Base-by-base conservation (phyloP, 768 basidiomycete species). In the Kwoniella dejecticola region DNA sequence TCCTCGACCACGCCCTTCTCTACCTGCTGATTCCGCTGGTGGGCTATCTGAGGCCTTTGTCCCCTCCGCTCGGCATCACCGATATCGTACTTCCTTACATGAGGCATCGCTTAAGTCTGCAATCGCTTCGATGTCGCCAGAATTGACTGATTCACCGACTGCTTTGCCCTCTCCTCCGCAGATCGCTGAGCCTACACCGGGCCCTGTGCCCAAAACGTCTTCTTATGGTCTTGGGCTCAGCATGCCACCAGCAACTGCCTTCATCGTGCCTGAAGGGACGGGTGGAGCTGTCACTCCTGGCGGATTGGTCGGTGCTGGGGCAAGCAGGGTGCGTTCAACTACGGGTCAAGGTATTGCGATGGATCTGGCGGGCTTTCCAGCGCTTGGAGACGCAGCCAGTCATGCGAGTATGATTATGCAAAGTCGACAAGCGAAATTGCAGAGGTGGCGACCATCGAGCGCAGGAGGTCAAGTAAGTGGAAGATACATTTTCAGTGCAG, bases 371-470 rank as follows among this genome's bases (percentile, higher is more conserved):
- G 73, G 71, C 6, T 57, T 70, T 29, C 42, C 55, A 1, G 31
- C 26, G 11, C 27, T 69, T 17, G 69, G 71, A 21, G 76, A 77
- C 52, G 76, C 76, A 12, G 71, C 74, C 1, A 64, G 69, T 59
- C 76, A 77, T 42, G 79, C 77, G 2, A 75, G 72, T 58, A 78
- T 80, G 72, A 81, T 81, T 66, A 68, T 81, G 69, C 77, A 80
- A 53, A 78, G 74, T 26, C 67, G 81, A n/a, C 75, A 76, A 46
- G 81, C 81, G 38, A 81, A 81, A 63, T 61, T 81, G 63, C 76
- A 79, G 52, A 75, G 79, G 44, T 81, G 81, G 81, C 69, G 77
- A 62, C 69, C 75, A 0, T 63, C 44, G 4, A 66, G 63, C 42
- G 60, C 71, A 7, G 67, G 69, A 23, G 62, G 57, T 48, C 56